These are phyloP conservation scores for Onygena corvina DNA, from an alignment of 2,329 filamentous ascomycete genomes.

Conservation along the genomic window DNA sequence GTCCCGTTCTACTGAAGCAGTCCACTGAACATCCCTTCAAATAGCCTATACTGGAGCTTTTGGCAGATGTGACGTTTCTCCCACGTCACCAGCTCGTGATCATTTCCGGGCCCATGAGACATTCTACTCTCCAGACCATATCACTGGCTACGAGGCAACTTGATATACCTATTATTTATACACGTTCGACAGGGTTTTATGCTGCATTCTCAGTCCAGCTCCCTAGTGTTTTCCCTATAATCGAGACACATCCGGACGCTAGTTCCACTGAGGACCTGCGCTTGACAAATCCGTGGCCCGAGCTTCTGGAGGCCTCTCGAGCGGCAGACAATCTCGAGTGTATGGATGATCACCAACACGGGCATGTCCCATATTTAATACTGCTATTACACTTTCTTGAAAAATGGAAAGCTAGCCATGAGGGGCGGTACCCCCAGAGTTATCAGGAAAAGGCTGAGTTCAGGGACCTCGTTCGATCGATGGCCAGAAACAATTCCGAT, in stretches of 20 bases:
- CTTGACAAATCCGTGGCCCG: slow-evolving; percentile 73
- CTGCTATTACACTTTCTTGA: slow-evolving; percentile 72
- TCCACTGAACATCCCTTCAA: slow-evolving; percentile 3
- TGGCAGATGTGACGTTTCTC: slow-evolving; percentile 30
- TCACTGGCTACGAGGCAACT: slow-evolving; percentile 42
- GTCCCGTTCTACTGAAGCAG: background rate
- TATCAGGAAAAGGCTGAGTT: slow-evolving; percentile 85
- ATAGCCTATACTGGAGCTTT: slow-evolving; percentile 29
- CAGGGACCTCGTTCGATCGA: slow-evolving; percentile 54
- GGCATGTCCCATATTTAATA: slow-evolving; percentile 78
- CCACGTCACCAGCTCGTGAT: slow-evolving; percentile 48
- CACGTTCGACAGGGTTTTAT: slow-evolving; percentile 87
- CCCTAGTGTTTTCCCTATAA: slow-evolving; percentile 72
- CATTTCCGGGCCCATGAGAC: slow-evolving; percentile 47
- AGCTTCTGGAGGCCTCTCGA: slow-evolving; percentile 55
- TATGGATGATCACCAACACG: slow-evolving; percentile 69
- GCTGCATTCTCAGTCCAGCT: slow-evolving; percentile 73
- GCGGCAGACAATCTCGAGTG: slow-evolving; percentile 55
- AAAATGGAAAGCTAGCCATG: slow-evolving; percentile 61
- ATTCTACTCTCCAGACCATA: slow-evolving; percentile 41
- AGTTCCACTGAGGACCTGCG: slow-evolving; percentile 75
- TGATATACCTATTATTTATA: slow-evolving; percentile 62
- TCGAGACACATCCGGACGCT: slow-evolving; percentile 89
- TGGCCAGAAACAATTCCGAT: slow-evolving; percentile 61
- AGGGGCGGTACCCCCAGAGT: slow-evolving; percentile 54